Evolutionary conservation across 1,284 basidiomycete genomes (phyloP).

Genomic region (Moesziomyces parantarcticus): DNA sequence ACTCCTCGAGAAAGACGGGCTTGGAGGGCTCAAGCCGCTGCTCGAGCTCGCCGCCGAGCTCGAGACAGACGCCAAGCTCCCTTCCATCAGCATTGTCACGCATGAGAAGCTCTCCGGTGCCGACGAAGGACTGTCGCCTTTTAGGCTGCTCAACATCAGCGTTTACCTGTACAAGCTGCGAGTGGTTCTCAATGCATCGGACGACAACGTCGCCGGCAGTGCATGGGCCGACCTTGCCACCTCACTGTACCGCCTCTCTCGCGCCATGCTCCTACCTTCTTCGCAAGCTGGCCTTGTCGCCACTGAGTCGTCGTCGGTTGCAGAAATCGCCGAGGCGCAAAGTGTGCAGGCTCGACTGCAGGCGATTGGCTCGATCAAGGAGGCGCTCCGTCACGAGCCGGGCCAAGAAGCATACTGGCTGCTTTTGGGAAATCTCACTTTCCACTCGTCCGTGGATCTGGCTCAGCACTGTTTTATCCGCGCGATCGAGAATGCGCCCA

Average conservation of each 20-base stretch:
- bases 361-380: conserved; percentile 76
- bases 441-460: conserved; percentile 76
- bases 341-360: conserved; percentile 71
- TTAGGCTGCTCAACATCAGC: conserved; percentile 26
- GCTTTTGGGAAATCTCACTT: conserved; percentile 80
- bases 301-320: conserved; percentile 66
- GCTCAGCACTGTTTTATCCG: conserved; percentile 93
- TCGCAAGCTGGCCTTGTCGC: conserved; percentile 69
- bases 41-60: conserved; percentile 40
- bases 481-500: conserved; percentile 84
- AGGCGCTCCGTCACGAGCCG: conserved; percentile 81
- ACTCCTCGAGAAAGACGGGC: conserved; percentile 7
- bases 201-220: conserved; percentile 50
- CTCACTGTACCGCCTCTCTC: conserved; percentile 45
- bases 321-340: conserved; percentile 67
- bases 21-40: conserved; percentile 19
- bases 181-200: conserved; percentile 50
- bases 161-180: conserved; percentile 62
- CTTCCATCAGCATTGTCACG: conserved; percentile 47
- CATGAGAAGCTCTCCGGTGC: conserved; percentile 5
- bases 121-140: conserved; percentile 8
- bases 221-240: conserved; percentile 66
- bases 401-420: conserved; percentile 84
- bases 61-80: conserved; percentile 54
- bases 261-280: conserved; percentile 16